Base-by-base conservation (phyloP, 1,139 yeast species). In the Diutina sp. region DNA sequence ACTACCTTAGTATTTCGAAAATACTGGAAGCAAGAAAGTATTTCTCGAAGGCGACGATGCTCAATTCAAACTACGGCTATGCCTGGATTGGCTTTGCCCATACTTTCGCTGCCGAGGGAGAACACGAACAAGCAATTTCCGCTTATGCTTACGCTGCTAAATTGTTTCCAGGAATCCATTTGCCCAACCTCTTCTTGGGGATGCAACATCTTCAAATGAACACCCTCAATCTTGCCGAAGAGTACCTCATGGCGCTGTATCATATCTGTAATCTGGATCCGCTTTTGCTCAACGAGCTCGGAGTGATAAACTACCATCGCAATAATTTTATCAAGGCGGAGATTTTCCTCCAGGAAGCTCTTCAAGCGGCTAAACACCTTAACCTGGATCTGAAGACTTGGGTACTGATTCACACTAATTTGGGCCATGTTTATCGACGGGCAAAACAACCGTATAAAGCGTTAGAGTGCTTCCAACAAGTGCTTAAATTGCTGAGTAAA, bases 81-180 rank as follows among this genome's bases (percentile, higher is more conserved):
- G 97, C 98, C 0, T 95, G 99, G 99, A 84, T 95, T 55, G 99
- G 98, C 1, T 95, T 95, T 73, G 98, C 98, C 0, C 98, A 93
- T 66, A 91, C 99, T 0, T 95, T 90, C 78, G 97, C 97, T 0
- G 87, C 89, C 1, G 99, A 95, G 68, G 96, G 97, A 9, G 99
- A 95, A 69, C 98, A 95, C 65, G 99, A 95, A 67, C 99, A 95
- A 69, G 99, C 99, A 1, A 87, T 93, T 25, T 86, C 97, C 59
- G 99, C 99, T 0, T 95, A 91, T 70, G 93, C 98, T 1, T 91
- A 96, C 45, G 98, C 98, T 0, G 91, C 97, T 0, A 74, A 97
- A 59, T 76, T 91, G 55, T 95, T 93, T 65, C 97, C 96, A 0
- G 99, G 99, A 2, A 86, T 95, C 6, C 98, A 93, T 69, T 71